These are phyloP conservation scores for Xylaria polymorpha DNA, from an alignment of 2,329 filamentous ascomycete genomes.

Conservation along the genomic window DNA sequence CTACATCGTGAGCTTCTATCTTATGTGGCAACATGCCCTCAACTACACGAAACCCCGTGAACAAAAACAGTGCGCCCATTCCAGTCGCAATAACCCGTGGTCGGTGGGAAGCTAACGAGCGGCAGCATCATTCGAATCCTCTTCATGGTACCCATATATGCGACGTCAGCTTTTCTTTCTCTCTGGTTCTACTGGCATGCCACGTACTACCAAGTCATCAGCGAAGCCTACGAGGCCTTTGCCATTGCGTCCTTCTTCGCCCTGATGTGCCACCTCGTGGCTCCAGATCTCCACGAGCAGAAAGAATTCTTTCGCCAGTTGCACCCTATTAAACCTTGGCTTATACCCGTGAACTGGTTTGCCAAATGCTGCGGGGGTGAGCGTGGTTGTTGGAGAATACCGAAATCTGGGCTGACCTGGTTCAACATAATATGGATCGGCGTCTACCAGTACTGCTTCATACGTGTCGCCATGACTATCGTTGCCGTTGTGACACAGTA, in stretches of 20 bases:
- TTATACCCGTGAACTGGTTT: slow-evolving; percentile 77
- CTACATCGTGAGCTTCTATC: slow-evolving; percentile 64
- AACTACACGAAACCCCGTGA: slow-evolving; percentile 71
- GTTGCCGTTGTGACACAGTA: slow-evolving; percentile 79
- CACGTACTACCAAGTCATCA: slow-evolving; percentile 83
- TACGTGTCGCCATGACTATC: slow-evolving; percentile 82
- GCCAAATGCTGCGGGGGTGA: slow-evolving; percentile 77
- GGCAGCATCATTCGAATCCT: slow-evolving; percentile 81
- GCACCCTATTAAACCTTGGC: slow-evolving; percentile 75
- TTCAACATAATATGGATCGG: slow-evolving; percentile 89
- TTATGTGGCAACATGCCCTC: slow-evolving; percentile 68
- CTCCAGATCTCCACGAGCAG: slow-evolving; percentile 80
- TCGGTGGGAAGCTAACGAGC: slow-evolving; percentile 53
- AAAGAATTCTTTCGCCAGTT: slow-evolving; percentile 83
- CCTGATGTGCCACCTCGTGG: slow-evolving; percentile 82
- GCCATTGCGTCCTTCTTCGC: slow-evolving; percentile 89
- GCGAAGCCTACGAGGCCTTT: slow-evolving; percentile 90
- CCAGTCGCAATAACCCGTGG: slow-evolving; percentile 12
- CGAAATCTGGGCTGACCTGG: slow-evolving; percentile 85
- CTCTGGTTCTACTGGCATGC: slow-evolving; percentile 80
- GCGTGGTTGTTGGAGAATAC: slow-evolving; percentile 76
- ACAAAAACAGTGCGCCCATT: slow-evolving; percentile 61
- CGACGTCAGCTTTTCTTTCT: slow-evolving; percentile 77
- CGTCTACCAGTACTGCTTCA: slow-evolving; percentile 87
- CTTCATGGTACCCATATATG: slow-evolving; percentile 87